These are phyloP conservation scores for Erigeron canadensis DNA, from an alignment of 129 eudicot species.

Conservation along the genomic window DNA sequence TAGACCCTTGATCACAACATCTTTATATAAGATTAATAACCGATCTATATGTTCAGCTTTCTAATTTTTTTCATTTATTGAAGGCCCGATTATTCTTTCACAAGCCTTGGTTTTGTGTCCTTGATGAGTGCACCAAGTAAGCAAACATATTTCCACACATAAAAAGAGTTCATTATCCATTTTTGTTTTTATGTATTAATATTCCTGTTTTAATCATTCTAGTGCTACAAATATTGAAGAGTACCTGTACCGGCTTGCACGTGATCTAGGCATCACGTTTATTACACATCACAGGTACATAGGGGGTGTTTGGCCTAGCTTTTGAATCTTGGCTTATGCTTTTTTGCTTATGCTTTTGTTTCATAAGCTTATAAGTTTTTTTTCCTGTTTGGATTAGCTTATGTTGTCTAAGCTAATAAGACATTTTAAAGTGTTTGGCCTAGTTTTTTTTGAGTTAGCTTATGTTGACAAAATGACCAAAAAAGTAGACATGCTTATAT, in stretches of 20 bases:
- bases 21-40: background rate
- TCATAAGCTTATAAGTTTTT: too few species aligned
- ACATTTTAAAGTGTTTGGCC: too few species aligned
- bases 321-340: too few species aligned
- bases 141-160: conserved; percentile 24
- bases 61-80: conserved; percentile 26
- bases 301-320: too few species aligned
- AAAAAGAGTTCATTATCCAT: background rate
- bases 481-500: too few species aligned
- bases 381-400: too few species aligned
- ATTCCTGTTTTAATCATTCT: background rate
- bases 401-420: too few species aligned
- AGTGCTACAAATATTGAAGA: conserved; percentile 98
- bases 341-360: too few species aligned
- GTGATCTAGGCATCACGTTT: conserved; percentile 75
- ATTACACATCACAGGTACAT: conserved; percentile 92
- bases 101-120: conserved; percentile 89
- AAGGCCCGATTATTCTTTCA: conserved; percentile 98
- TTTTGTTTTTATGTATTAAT: background rate
- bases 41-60: background rate
- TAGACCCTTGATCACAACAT: background rate
- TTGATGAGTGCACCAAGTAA: conserved; percentile 99
- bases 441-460: too few species aligned
- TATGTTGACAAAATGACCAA: too few species aligned
- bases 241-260: conserved; percentile 85